These are phyloP conservation scores for Flaveria sonorensis DNA, from an alignment of 129 eudicot species.

Conservation along the genomic window DNA sequence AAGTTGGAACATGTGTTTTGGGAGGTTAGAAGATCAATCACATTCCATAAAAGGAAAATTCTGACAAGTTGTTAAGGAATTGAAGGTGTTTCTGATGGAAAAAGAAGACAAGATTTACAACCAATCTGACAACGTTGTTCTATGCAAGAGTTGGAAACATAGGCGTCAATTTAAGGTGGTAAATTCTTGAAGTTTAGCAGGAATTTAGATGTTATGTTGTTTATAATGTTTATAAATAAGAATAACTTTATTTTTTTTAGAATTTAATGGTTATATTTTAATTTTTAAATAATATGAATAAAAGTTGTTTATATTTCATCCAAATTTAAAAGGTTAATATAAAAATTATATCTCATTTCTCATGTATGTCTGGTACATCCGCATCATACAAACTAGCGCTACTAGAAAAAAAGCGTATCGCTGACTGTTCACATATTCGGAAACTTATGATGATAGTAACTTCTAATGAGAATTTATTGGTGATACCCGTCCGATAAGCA, in stretches of 20 bases:
- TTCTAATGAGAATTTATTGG: no score
- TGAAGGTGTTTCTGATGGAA: conserved; percentile 7
- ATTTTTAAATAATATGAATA: neutral
- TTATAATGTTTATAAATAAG: neutral
- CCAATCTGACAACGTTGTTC: conserved; percentile 39
- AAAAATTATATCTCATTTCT: no score
- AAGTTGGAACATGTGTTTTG: conserved; percentile 6
- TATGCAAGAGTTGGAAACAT: conserved; percentile 23
- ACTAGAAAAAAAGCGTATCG: no score
- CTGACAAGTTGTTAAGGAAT: conserved; percentile 34
- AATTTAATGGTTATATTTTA: no score
- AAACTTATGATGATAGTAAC: no score
- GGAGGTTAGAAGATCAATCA: conserved; percentile 22
- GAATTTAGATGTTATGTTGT: neutral
- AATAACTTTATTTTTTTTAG: neutral
- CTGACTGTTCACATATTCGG: no score
- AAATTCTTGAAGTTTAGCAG: neutral
- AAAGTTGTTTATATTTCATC: neutral
- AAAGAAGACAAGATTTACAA: conserved; percentile 32
- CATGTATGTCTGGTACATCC: no score
- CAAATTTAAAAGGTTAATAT: no score
- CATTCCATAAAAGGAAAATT: conserved; percentile 33
- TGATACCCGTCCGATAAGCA: no score
- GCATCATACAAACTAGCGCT: no score
- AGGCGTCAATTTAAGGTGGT: conserved; percentile 33